These are phyloP conservation scores for Clonostachys chloroleuca DNA, from an alignment of 2,329 filamentous ascomycete species.

Conservation along the genomic window DNA sequence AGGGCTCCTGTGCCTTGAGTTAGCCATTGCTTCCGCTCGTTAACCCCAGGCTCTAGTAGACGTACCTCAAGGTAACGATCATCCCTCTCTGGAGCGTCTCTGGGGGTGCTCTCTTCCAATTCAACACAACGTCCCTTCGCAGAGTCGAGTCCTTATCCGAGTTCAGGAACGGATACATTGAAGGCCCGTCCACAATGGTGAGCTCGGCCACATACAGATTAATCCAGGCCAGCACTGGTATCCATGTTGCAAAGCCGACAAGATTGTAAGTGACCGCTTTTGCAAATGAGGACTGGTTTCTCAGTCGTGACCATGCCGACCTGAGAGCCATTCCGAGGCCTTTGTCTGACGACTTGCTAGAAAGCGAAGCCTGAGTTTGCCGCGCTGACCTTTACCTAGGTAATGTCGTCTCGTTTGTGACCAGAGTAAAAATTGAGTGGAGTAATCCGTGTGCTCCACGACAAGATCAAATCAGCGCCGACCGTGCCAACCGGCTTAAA, in stretches of 20 bases:
- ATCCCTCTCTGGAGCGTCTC: constrained; percentile 63
- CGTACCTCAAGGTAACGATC: constrained; percentile 67
- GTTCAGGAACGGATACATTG: constrained; percentile 78
- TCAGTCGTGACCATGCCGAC: constrained; percentile 27
- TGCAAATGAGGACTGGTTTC: constrained; percentile 12
- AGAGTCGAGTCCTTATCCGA: constrained; percentile 54
- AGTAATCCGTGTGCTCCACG: too few species aligned
- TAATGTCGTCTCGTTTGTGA: neutral
- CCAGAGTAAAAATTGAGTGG: too few species aligned
- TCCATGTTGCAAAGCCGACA: constrained; percentile 53
- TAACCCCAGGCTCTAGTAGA: neutral
- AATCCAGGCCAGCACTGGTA: constrained; percentile 58
- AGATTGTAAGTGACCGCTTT: constrained; percentile 36
- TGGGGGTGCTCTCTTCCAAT: constrained; percentile 54
- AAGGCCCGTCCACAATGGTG: constrained; percentile 53
- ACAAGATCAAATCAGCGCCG: too few species aligned
- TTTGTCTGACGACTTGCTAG: neutral
- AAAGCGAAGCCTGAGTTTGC: neutral
- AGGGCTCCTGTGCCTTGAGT: constrained; percentile 53
- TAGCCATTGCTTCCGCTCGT: neutral
- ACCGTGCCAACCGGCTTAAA: too few species aligned
- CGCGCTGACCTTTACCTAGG: neutral
- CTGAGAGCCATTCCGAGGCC: constrained; percentile 21
- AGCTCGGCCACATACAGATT: constrained; percentile 57
- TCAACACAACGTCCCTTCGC: constrained; percentile 51